Evolutionary conservation across 106 monocot species (phyloP), one percentile per base, ranked within the genome.

Genomic region (Dendrobium nobile): DNA sequence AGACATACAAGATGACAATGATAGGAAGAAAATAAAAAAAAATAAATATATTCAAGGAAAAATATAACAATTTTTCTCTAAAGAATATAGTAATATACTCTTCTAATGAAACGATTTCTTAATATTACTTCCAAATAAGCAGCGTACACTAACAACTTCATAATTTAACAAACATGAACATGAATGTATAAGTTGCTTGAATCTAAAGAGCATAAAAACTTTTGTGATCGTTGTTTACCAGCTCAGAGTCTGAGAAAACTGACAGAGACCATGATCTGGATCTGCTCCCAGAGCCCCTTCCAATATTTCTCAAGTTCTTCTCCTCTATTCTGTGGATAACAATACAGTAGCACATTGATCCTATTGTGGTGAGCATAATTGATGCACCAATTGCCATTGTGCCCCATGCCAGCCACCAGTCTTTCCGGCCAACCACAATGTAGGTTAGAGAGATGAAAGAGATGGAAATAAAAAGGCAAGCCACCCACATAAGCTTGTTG

Each of bases 401-500:
- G 19, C 51, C 73, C 80, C 86, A 86, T 1, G 93, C 93, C 27
- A 95, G 81, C 95, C 95, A 95, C 78, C 33, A 70, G 45, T 80
- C 87, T 5, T 80, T 47, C 4, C 48, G 78, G 19, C 95, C 91
- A 1, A 95, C 89, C 9, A 95, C 91, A 41, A 95, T 68, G 31
- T 86, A 95, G 5, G 92, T 88, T 9, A 90, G 81, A 13, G 90
- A 84, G 26, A 90, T 88, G 77, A 95, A 95, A 5, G 95, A 45
- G 26, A 82, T 77, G 1, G 92, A 95, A 10, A 95, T 90, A 40
- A 83, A 88, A 18, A 92, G 75, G 80, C 95, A 95, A 0, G 92
- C 92, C 58, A 95, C 77, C 95, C 95, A 95, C 95, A 95, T 95
- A 24, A 95, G 72, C 82, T 95, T 95, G 86, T 95, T 95, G 70